Percentiles rank a stretch among this genome's conserved stretches.
Conservation (phyloP, 768 basidiomycete species). For the Floccularia luteovirens region DNA sequence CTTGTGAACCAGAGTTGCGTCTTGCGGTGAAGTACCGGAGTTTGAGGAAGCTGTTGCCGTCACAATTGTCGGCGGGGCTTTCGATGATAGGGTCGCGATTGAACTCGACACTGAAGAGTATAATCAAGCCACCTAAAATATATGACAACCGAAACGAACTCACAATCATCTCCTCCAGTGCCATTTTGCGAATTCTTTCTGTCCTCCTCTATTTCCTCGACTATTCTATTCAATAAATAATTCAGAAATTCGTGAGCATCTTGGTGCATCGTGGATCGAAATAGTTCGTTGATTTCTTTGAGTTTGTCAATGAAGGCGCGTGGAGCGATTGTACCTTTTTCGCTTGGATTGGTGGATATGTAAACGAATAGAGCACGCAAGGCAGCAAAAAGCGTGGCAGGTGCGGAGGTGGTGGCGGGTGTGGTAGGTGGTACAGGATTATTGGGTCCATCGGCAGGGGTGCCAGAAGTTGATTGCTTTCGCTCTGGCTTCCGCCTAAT, state of each 20-base stretch:
- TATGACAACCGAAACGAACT: conserved; percentile 21
- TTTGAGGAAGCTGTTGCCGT: conserved; percentile 37
- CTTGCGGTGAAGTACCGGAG: conserved; percentile 36
- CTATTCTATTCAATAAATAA: conserved; percentile 86
- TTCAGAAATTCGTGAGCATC: conserved; percentile 99
- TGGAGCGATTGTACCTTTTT: conserved; percentile 84
- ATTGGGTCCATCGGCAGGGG: conserved; percentile 14
- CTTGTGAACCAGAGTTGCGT: conserved; percentile 78
- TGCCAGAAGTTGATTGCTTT: conserved; percentile 25
- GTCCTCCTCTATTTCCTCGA: conserved; percentile 86
- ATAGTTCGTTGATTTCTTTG: conserved; percentile 87
- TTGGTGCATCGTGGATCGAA: conserved; percentile 89
- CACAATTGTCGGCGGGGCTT: conserved; percentile 29
- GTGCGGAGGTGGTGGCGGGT: conserved; percentile 45
- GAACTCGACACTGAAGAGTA: conserved; percentile 49
- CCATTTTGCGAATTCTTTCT: conserved; percentile 32
- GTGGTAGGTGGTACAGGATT: conserved; percentile 21
- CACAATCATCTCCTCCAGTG: conserved; percentile 55
- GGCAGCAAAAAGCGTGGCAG: conserved; percentile 83
- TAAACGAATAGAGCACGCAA: conserved; percentile 86
- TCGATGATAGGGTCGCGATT: conserved; percentile 43
- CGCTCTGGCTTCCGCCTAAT: conserved; percentile 54
- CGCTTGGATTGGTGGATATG: conserved; percentile 71
- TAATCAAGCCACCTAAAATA: conserved; percentile 2
- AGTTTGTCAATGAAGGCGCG: conserved; percentile 91